Base-by-base conservation (phyloP, 2,329 filamentous ascomycete genomes). In the Bipolaris victoriae region DNA sequence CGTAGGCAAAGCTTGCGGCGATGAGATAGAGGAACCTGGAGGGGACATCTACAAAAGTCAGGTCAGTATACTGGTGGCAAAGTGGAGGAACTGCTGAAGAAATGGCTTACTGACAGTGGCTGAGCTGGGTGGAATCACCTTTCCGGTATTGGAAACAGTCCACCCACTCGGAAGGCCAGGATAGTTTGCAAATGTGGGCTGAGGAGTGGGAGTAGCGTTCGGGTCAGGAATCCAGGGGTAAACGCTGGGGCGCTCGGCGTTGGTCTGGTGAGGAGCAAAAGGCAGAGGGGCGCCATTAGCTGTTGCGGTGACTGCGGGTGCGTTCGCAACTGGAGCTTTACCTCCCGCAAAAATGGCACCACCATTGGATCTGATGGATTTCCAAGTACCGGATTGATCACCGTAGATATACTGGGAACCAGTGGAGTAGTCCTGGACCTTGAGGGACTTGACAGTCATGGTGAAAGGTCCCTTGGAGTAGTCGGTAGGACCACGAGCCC, bases 361-460 rank as follows among this genome's bases (percentile, higher is more conserved):
- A 63, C 87, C 92, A n/a, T 89, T 84, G 51, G 94, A 87, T 67
- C 85, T 78, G 76, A 99, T 98, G 47, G 90, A 94, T 64, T 86
- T 72, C 91, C 92, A 97, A 20, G 82, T 85, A 46, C 95, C 95
- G 46, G 84, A 88, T 36, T 83, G 85, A 74, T 95, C 90, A 64
- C 85, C 85, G 79, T 98, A 99, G 55, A 80, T 82, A 82, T 99
- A 99, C 62, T 89, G 81, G 16, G 84, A 88, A 52, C 95, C 95
- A 1, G 93, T 97, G 20, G 93, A 97, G 81, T 98, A 99, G 80
- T 99, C 95, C 49, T 88, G 88, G 40, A 97, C 86, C 52, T 84
- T 82, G 66, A 97, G 78, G 29, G 85, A 90, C 76, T 89, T 85
- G 72, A 98, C 88, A 52, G 85, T 80, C 93, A 98, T 98, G 62